A percentile compares a stretch with the other conserved stretches of the same genome.
phyloP scores from a whole-genome alignment of 805 yeast genomes.

The Metschnikowia dekortorum region DNA sequence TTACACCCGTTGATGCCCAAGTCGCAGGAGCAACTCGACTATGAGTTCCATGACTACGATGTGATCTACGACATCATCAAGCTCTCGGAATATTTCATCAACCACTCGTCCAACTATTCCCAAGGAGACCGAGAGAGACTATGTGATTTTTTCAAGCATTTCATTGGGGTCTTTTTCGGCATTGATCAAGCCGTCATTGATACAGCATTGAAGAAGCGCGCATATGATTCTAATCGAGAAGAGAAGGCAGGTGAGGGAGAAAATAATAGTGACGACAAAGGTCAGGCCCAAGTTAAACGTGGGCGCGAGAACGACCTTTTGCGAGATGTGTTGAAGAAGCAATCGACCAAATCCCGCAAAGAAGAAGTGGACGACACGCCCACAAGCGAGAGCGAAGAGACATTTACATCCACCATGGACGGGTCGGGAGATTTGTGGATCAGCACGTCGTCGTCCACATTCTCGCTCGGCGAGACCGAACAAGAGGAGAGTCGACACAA shows the following conservation, averaged over 20 bases:
- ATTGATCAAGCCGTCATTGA: conserved; percentile 49
- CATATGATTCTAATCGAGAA: conserved; percentile 17
- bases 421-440: conserved; percentile 42
- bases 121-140: conserved; percentile 75
- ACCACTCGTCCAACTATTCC: conserved; percentile 69
- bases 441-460: conserved; percentile 28
- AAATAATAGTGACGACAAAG: conserved; percentile 6
- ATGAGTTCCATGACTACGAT: conserved; percentile 58
- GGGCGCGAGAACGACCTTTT: conserved; percentile 53
- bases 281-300: conserved; percentile 30
- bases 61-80: conserved; percentile 71
- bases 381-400: conserved; percentile 30
- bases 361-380: conserved; percentile 34
- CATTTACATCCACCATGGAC: conserved; percentile 27
- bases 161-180: conserved; percentile 68
- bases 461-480: conserved; percentile 24
- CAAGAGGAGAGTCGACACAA: conserved; percentile 42
- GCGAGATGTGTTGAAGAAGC: conserved; percentile 56
- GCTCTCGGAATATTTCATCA: conserved; percentile 62
- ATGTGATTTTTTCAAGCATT: conserved; percentile 63
- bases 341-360: conserved; percentile 34
- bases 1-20: conserved; percentile 81
- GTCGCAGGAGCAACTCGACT: conserved; percentile 71
- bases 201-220: conserved; percentile 26
- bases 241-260: conserved; percentile 16